Evolutionary conservation across 2,329 filamentous ascomycete genomes (phyloP).

Genomic region (Stagonosporopsis vannaccii): DNA sequence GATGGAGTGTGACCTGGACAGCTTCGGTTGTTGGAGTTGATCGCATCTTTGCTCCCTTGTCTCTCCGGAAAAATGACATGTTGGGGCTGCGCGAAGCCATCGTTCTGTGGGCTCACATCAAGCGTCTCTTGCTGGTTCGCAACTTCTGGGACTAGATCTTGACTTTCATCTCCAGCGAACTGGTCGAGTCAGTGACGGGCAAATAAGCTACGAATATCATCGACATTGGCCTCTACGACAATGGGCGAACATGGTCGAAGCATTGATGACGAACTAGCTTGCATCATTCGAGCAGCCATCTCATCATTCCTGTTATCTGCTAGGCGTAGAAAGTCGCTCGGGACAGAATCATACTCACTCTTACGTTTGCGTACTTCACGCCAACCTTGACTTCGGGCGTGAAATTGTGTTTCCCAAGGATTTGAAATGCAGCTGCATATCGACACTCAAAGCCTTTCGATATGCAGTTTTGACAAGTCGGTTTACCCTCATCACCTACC

Average conservation of each 20-base stretch:
- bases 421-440: slow-evolving; percentile 58
- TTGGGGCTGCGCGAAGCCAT: neutral
- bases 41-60: neutral
- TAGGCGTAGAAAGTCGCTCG: neutral
- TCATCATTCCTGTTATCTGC: neutral
- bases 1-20: slow-evolving; percentile 14
- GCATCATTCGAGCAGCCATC: neutral
- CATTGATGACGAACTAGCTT: neutral
- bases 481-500: slow-evolving; percentile 61
- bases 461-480: slow-evolving; percentile 58
- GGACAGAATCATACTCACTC: slow-evolving; percentile 8
- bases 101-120: neutral
- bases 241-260: neutral
- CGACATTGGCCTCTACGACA: neutral
- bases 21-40: neutral
- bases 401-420: slow-evolving; percentile 59
- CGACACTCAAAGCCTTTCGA: slow-evolving; percentile 57
- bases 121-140: neutral
- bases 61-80: neutral
- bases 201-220: neutral
- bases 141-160: neutral
- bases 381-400: slow-evolving; percentile 44
- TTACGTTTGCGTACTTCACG: slow-evolving; percentile 25
- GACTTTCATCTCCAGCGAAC: slow-evolving; percentile 1
- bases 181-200: neutral